Evolutionary conservation across 352 stramenopile species (phyloP).

Genomic region (Pythium insidiosum): DNA sequence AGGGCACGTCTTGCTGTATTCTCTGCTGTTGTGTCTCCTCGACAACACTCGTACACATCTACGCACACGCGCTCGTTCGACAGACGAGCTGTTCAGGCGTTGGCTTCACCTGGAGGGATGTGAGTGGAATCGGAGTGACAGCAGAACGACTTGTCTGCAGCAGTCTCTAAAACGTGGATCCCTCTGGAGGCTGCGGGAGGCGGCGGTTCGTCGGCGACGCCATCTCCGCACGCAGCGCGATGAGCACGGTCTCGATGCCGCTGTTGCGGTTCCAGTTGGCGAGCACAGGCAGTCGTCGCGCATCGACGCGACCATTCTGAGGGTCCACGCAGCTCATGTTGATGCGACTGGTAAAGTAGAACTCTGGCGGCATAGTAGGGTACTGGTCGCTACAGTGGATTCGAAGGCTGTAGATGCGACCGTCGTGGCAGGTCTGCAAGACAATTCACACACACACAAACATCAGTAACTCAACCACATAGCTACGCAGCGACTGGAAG

Average conservation of each 20-base stretch:
- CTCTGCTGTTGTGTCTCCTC: too few relatives aligned
- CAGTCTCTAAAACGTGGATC: slow-evolving; percentile 87
- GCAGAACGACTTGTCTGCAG: too few relatives aligned
- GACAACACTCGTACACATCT: too few relatives aligned
- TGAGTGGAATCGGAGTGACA: too few relatives aligned
- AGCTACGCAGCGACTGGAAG: too few relatives aligned
- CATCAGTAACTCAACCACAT: background rate
- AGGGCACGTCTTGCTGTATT: too few relatives aligned
- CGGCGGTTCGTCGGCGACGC: slow-evolving; percentile 79
- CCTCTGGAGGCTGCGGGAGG: slow-evolving; percentile 88
- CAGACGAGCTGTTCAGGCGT: too few relatives aligned
- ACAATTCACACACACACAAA: background rate
- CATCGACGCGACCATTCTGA: slow-evolving; percentile 72
- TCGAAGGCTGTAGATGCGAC: slow-evolving; percentile 94
- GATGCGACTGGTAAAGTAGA: slow-evolving; percentile 96
- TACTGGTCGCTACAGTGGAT: slow-evolving; percentile 93
- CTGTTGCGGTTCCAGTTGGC: slow-evolving; percentile 83
- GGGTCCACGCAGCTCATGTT: slow-evolving; percentile 97
- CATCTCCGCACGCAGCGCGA: slow-evolving; percentile 88
- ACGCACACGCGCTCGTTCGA: too few relatives aligned
- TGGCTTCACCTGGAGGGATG: too few relatives aligned
- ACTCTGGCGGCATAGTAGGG: slow-evolving; percentile 88
- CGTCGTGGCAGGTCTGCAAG: slow-evolving; percentile 91
- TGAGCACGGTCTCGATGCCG: slow-evolving; percentile 87
- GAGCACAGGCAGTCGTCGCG: slow-evolving; percentile 56